These are phyloP conservation scores for Cicer yamashitae DNA, from an alignment of 306 rosid genomes.

Conservation along the genomic window DNA sequence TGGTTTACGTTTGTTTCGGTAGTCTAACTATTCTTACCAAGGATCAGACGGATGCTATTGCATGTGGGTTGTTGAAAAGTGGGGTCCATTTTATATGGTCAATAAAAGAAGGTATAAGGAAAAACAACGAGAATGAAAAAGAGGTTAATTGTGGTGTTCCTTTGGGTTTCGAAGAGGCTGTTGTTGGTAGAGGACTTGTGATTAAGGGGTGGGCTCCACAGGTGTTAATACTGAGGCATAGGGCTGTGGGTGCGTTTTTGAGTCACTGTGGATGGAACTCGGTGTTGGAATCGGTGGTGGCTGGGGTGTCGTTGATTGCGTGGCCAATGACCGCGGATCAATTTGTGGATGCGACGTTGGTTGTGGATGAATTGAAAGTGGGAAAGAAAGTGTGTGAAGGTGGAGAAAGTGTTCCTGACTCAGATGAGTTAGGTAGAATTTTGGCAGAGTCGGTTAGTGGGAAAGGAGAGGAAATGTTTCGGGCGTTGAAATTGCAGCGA, in stretches of 20 bases:
- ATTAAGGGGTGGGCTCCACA: slow-evolving; percentile 66
- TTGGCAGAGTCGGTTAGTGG: slow-evolving; percentile 49
- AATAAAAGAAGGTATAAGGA: slow-evolving; percentile 24
- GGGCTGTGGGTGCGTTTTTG: slow-evolving; percentile 53
- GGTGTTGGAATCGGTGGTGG: slow-evolving; percentile 48
- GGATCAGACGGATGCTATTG: slow-evolving; percentile 46
- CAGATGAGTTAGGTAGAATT: slow-evolving; percentile 33
- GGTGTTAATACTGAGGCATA: slow-evolving; percentile 47
- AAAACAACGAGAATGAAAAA: neutral
- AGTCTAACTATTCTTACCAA: slow-evolving; percentile 39
- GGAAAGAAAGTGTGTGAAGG: slow-evolving; percentile 54
- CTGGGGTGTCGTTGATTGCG: slow-evolving; percentile 50
- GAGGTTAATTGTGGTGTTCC: neutral
- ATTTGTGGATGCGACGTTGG: slow-evolving; percentile 46
- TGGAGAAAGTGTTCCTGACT: slow-evolving; percentile 29
- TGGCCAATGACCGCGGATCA: slow-evolving; percentile 67
- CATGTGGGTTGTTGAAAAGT: slow-evolving; percentile 49
- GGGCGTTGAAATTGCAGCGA: slow-evolving; percentile 12
- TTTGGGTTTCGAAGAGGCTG: slow-evolving; percentile 41
- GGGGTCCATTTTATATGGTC: slow-evolving; percentile 61
- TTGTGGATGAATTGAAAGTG: slow-evolving; percentile 54
- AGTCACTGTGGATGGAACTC: slow-evolving; percentile 73
- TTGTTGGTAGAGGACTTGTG: slow-evolving; percentile 48
- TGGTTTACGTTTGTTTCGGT: slow-evolving; percentile 66
- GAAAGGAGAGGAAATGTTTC: neutral